Evolutionary conservation across 2,329 filamentous ascomycete species (phyloP), one percentile per base, ranked within the genome.

Genomic region (Didymella keratinophila): DNA sequence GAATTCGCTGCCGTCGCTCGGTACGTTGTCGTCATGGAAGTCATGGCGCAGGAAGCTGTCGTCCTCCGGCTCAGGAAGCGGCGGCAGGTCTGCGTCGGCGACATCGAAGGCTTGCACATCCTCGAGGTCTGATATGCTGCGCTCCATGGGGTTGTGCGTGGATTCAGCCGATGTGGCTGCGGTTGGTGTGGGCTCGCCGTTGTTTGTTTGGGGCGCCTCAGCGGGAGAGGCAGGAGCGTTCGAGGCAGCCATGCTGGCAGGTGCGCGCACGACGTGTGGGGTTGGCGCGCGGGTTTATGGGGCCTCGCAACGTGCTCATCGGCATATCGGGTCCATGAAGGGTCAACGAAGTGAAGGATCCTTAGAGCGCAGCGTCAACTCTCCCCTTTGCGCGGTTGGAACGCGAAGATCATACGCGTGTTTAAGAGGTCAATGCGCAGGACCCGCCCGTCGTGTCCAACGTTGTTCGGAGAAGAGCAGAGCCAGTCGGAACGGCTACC

Each of bases 1-100:
- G 34, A 87, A 62, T 14, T 70, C 75, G 57, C 78, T 78, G 34
- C 69, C 78, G 39, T 80, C 78, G 52, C 70, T 72, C n/a, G 71
- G 68, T 16, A 32, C 50, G 12, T 70, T 62, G 60, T 65, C 70
- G 46, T 76, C 70, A 20, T 62, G 66, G 43, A 70, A 64, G 53
- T 71, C 68, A 48, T 70, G 62, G 44, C 70, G 69, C 50, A 78
- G 68, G 65, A 77, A 77, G 64, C 76, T 77, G 57, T 79, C 74
- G 47, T 78, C 74, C 27, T 78, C 75, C 52, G 76, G 74, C 34
- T 71, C 65, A 6, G 78, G 77, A 28, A 80, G 68, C 14, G 76
- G 75, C 27, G 78, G 76, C 28, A 80, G 69, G 39, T 79, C 76
- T 11, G 73, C 69, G 62, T 77, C 76, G 20, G 73, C 67, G 52